These are phyloP conservation scores for Amanita rubescens DNA, from an alignment of 768 basidiomycete genomes.

Conservation along the genomic window DNA sequence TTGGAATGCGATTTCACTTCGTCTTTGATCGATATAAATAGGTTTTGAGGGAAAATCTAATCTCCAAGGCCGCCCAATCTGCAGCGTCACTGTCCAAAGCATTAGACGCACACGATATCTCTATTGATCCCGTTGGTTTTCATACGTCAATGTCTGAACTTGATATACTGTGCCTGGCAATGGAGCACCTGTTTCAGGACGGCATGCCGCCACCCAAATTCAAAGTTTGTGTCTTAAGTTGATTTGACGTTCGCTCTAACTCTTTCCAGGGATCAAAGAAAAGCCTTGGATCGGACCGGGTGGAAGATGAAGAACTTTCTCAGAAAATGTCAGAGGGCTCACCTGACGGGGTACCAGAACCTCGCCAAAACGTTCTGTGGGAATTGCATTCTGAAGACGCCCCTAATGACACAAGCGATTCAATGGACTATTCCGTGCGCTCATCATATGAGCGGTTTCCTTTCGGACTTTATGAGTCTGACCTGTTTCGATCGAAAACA, in stretches of 20 bases:
- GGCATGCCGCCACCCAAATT: slow-evolving; percentile 37
- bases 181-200: slow-evolving; percentile 38
- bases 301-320: slow-evolving; percentile 10
- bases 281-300: not conserved
- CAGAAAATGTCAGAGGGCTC: slow-evolving; percentile 3
- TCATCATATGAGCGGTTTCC: not conserved
- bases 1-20: not conserved
- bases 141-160: slow-evolving; percentile 21
- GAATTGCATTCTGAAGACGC: not conserved
- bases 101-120: slow-evolving; percentile 15
- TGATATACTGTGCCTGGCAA: slow-evolving; percentile 29
- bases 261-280: not conserved
- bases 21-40: slow-evolving; percentile 9
- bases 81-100: slow-evolving; percentile 22
- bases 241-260: not conserved
- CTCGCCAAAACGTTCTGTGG: not conserved
- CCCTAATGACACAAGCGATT: not conserved
- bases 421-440: not conserved
- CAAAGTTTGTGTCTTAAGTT: slow-evolving; percentile 30
- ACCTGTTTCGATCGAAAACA: not conserved
- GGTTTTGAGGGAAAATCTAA: slow-evolving; percentile 24
- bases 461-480: not conserved
- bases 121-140: not conserved
- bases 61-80: slow-evolving; percentile 16
- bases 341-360: slow-evolving; percentile 1